These are phyloP conservation scores for Phyllosticta citribraziliensis DNA, from an alignment of 2,329 filamentous ascomycete species.

Conservation along the genomic window DNA sequence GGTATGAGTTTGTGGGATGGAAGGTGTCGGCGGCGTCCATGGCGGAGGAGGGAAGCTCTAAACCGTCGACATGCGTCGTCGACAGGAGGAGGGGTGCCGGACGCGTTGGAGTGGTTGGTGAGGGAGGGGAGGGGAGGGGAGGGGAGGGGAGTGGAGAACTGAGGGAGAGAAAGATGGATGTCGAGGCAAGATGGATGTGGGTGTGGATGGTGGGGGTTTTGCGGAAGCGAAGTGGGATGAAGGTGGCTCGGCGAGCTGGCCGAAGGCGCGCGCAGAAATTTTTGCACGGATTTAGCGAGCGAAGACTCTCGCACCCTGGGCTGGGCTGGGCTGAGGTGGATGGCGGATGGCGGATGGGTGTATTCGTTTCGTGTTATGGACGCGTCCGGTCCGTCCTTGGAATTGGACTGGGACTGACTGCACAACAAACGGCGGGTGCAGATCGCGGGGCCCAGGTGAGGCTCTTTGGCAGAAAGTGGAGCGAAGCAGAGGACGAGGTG, in stretches of 20 bases:
- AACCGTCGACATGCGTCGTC: slow-evolving; percentile 10
- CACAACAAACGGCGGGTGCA: slow-evolving; percentile 6
- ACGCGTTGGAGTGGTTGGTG: not conserved
- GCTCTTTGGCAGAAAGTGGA: slow-evolving; percentile 6
- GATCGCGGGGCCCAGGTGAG: not conserved
- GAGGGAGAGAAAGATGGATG: not conserved
- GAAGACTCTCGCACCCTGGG: not conserved
- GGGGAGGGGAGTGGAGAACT: slow-evolving; percentile 3
- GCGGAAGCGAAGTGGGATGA: slow-evolving; percentile 9
- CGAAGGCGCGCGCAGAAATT: slow-evolving; percentile 7
- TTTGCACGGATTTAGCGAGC: slow-evolving; percentile 11
- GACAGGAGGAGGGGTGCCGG: slow-evolving; percentile 2
- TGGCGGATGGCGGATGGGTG: not conserved
- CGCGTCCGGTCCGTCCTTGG: not conserved
- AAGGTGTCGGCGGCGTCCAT: slow-evolving; percentile 11
- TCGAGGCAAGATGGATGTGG: not conserved
- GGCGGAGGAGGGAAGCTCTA: slow-evolving; percentile 5
- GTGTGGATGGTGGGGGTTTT: not conserved
- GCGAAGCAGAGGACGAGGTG: slow-evolving; percentile 1
- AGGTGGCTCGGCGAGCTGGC: slow-evolving; percentile 9
- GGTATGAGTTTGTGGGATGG: slow-evolving; percentile 4
- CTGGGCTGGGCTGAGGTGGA: too few species aligned
- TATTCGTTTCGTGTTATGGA: not conserved
- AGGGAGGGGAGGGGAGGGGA: not conserved
- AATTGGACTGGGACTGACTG: too few species aligned